Base-by-base conservation (phyloP, 2,329 filamentous ascomycete genomes). In the Fusarium solani-melongenae region DNA sequence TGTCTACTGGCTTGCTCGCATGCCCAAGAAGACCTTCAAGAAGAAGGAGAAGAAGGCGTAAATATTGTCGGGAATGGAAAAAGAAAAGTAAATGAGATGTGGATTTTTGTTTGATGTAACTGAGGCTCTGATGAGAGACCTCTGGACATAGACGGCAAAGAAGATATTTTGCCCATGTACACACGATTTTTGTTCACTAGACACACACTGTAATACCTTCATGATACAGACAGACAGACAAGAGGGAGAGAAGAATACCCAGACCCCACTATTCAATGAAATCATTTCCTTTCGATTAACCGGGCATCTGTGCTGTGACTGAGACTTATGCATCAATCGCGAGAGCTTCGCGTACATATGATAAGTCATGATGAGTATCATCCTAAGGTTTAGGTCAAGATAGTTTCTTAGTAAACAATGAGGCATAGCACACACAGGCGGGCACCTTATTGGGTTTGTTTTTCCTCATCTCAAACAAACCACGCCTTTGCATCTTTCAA, bases 1-100 rank as follows among this genome's bases (percentile, higher is more conserved):
- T 12, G 80, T 91, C 53, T 92, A 92, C 80, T 92, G 87, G 86
- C 78, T 89, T 69, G 85, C 82, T 4, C 83, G 86, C 55, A 82
- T 88, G 78, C 86, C 86, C 5, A 88, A 87, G 80, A 78, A 78
- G 70, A 69, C 17, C 31, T 64, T 71, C 24, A 78, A 78, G 76
- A 73, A 78, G 76, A 72, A 71, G 63, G 81, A 81, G 76, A 84
- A 84, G 79, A 77, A 78, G 44, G 78, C 78, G 62, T 67, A 61
- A 55, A n/a, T 46, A 15, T 41, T 15, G 29, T 41, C 39, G n/a
- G 31, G 31, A 70, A 39, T 22, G 56, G 33, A 11, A 27, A 31
- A 31, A 33, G 15, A 38, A 51, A 39, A 49, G 57, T 12, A 60
- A 10, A 33, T 39, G 41, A 22, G 51, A 20, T 55, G 51, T 46